These are phyloP conservation scores for Chalciporus sphaerocephalus DNA, from an alignment of 768 basidiomycete genomes.

Conservation along the genomic window DNA sequence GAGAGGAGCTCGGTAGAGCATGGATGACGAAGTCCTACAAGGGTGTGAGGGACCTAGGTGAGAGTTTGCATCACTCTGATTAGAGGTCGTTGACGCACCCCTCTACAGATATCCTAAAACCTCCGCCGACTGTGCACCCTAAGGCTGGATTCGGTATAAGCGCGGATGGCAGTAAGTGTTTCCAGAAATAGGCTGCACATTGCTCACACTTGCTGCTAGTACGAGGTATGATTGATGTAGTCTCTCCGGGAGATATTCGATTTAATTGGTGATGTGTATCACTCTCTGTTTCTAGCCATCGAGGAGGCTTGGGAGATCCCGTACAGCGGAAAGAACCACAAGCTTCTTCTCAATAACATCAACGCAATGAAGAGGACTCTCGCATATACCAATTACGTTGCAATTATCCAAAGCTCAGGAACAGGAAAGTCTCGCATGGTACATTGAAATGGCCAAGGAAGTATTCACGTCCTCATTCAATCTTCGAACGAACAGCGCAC, in stretches of 20 bases:
- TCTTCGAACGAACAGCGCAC: background rate
- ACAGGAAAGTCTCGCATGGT: constrained; percentile 8
- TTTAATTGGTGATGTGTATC: background rate
- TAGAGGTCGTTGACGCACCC: background rate
- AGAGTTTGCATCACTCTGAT: background rate
- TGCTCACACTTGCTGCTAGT: background rate
- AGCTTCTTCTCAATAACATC: background rate
- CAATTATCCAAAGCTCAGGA: constrained; percentile 3
- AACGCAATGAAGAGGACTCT: background rate
- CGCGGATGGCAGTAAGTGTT: background rate
- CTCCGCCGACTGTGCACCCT: background rate
- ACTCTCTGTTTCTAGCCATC: background rate
- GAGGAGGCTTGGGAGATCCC: background rate
- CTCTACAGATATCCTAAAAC: background rate
- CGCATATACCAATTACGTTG: background rate
- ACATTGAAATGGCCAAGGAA: constrained; percentile 5
- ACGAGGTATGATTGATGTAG: background rate
- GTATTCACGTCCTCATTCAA: constrained; percentile 7
- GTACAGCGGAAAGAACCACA: background rate
- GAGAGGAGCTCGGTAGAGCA: background rate
- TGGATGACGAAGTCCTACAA: background rate
- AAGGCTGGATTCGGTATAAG: background rate
- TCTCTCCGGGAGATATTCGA: background rate
- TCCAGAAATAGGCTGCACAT: background rate
- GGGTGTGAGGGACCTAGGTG: background rate